A percentile compares a stretch with the other conserved stretches of the same genome.
Conservation (phyloP, 1,139 yeast species). For the Candida sp. region DNA sequence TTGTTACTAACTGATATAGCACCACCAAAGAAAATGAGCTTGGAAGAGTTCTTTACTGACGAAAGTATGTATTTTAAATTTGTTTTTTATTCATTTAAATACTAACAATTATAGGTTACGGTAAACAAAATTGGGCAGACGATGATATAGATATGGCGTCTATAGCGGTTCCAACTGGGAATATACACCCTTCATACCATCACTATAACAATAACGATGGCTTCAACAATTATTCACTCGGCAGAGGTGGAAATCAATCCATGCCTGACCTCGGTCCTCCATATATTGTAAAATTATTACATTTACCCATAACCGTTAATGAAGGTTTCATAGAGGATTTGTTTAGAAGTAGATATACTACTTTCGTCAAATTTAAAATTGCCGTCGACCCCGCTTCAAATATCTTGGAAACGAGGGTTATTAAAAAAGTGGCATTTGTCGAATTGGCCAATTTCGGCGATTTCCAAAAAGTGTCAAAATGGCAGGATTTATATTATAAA, state of each 20-base stretch:
- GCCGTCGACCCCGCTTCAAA: constrained; percentile 41
- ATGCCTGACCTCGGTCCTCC: constrained; percentile 45
- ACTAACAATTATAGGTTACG: constrained; percentile 32
- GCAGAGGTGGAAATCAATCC: constrained; percentile 8
- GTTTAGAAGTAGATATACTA: constrained; percentile 40
- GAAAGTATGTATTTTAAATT: constrained; percentile 37
- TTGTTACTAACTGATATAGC: constrained; percentile 15
- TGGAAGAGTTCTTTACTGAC: constrained; percentile 51
- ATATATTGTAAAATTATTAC: constrained; percentile 51
- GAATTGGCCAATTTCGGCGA: constrained; percentile 49
- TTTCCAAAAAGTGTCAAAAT: constrained; percentile 40
- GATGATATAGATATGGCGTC: constrained; percentile 70
- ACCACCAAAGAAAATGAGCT: constrained; percentile 48
- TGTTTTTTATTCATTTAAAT: constrained; percentile 1
- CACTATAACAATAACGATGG: constrained; percentile 8
- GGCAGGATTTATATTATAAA: constrained; percentile 43
- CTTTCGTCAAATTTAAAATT: constrained; percentile 37
- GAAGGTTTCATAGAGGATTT: constrained; percentile 41
- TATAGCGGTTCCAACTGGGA: constrained; percentile 47
- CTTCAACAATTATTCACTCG: constrained; percentile 7
- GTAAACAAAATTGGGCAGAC: constrained; percentile 76
- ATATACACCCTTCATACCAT: constrained; percentile 25
- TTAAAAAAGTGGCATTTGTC: constrained; percentile 59
- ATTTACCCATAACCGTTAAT: constrained; percentile 42
- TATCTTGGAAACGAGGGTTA: constrained; percentile 35